Evolutionary conservation across 2,329 filamentous ascomycete genomes (phyloP).

Genomic region (Lasiodiplodia hormozganensis): DNA sequence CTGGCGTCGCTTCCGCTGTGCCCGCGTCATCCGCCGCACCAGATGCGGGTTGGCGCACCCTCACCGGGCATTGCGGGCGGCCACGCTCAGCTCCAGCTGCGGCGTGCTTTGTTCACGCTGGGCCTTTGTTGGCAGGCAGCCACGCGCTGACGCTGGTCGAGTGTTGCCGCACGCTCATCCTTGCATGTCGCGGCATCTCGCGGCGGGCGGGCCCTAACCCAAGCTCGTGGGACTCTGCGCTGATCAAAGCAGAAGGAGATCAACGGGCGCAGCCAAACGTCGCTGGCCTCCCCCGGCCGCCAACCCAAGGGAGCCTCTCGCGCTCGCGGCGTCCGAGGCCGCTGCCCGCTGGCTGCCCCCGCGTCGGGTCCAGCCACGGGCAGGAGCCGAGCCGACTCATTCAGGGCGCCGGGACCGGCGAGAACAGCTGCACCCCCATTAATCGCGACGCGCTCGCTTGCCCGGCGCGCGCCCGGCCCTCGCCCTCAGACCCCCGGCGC

Average conservation of each 20-base stretch:
- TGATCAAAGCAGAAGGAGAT: conserved; percentile 23
- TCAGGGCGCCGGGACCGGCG: background rate
- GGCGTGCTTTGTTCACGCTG: conserved; percentile 2
- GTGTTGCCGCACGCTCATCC: conserved; percentile 19
- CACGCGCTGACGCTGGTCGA: conserved; percentile 21
- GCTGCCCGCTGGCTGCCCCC: conserved; percentile 8
- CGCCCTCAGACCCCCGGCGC: conserved; percentile 10
- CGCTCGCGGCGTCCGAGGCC: background rate
- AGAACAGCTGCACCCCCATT: conserved; percentile 1
- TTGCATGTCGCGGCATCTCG: conserved; percentile 23
- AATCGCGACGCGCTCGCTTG: conserved; percentile 20
- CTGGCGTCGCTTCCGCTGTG: conserved; percentile 1
- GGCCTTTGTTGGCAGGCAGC: conserved; percentile 25
- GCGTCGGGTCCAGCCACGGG: conserved; percentile 4
- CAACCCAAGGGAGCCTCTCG: background rate
- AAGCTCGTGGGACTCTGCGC: conserved; percentile 22
- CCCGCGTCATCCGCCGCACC: conserved; percentile 15
- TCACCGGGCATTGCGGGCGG: background rate
- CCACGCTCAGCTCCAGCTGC: conserved; percentile 1
- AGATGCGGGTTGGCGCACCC: conserved; percentile 3
- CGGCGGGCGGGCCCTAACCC: conserved; percentile 18
- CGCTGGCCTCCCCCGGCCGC: conserved; percentile 3
- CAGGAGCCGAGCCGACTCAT: conserved; percentile 9
- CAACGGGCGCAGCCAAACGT: conserved; percentile 12
- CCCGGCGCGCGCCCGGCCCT: conserved; percentile 16